Conservation (phyloP, 192 early-diverging fungal genomes). For the Spizellomyces sp. region DNA sequence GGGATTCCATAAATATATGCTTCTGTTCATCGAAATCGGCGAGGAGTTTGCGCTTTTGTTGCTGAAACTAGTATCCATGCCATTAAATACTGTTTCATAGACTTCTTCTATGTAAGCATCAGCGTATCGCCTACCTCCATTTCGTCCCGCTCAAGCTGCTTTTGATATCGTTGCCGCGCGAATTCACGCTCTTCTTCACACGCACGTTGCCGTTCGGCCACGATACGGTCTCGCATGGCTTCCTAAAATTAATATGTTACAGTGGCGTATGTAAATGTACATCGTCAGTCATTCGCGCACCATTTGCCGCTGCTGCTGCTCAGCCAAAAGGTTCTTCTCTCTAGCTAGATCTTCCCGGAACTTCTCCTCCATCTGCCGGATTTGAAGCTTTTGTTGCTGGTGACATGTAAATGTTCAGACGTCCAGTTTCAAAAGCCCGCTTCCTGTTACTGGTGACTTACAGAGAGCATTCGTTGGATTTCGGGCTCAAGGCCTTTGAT, state of each 20-base stretch:
- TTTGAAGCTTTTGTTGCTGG: conserved; percentile 60
- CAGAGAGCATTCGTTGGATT: conserved; percentile 60
- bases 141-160: conserved; percentile 64
- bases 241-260: conserved; percentile 26
- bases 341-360: conserved; percentile 43
- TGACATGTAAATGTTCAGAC: not conserved
- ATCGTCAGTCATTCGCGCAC: conserved; percentile 20
- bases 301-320: conserved; percentile 55
- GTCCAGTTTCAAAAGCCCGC: not conserved
- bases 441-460: conserved; percentile 9
- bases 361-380: conserved; percentile 58
- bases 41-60: conserved; percentile 56
- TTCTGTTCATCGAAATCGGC: conserved; percentile 54
- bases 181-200: conserved; percentile 65
- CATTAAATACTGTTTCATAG: too few species aligned
- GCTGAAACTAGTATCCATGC: conserved; percentile 46
- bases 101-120: too few species aligned
- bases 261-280: not conserved
- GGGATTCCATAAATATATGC: conserved; percentile 32
- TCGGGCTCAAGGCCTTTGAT: conserved; percentile 64
- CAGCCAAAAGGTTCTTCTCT: conserved; percentile 49
- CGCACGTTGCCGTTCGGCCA: conserved; percentile 51
- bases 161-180: conserved; percentile 58
- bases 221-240: conserved; percentile 43
- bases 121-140: conserved; percentile 49